A percentile compares a stretch with the other conserved stretches of the same genome.
These are phyloP conservation scores for Fomitopsis pinicola DNA, from an alignment of 1,284 basidiomycete species.

Conservation along the genomic window DNA sequence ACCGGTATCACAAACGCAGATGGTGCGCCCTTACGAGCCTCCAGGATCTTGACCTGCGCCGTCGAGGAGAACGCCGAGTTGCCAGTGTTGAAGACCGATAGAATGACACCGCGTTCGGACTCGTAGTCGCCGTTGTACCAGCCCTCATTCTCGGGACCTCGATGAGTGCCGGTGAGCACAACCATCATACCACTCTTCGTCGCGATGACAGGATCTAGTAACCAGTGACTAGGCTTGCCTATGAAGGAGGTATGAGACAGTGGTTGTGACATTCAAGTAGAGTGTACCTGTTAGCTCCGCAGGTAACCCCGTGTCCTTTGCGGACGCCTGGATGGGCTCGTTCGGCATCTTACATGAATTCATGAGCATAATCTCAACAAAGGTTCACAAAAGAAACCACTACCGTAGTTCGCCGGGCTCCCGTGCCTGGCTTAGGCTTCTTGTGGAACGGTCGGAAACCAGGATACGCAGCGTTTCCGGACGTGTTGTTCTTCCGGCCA, in stretches of 20 bases:
- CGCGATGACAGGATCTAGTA: constrained; percentile 9
- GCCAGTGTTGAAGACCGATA: constrained; percentile 16
- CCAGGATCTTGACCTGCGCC: constrained; percentile 14
- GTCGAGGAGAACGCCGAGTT: constrained; percentile 12
- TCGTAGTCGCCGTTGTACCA: constrained; percentile 20
- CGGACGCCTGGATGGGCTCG: too few species aligned
- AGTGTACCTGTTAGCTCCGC: too few species aligned
- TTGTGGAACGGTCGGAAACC: not conserved
- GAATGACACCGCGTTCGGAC: constrained; percentile 13
- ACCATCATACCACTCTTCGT: constrained; percentile 13
- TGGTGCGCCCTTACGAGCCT: constrained; percentile 3
- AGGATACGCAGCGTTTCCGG: not conserved
- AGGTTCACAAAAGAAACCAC: not conserved
- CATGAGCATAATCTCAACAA: not conserved
- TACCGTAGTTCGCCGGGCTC: not conserved
- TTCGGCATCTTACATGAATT: too few species aligned
- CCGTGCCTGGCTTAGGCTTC: not conserved
- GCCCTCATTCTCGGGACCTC: not conserved
- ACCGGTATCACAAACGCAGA: constrained; percentile 12
- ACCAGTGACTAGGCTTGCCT: constrained; percentile 4
- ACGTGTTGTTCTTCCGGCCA: not conserved
- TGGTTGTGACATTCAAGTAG: too few species aligned
- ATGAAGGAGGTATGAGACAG: too few species aligned
- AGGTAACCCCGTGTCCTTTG: not conserved
- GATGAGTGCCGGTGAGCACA: constrained; percentile 9